Evolutionary conservation across 768 basidiomycete species (phyloP), one percentile per base, ranked within the genome.

Genomic region (Boletus tomentosulus): DNA sequence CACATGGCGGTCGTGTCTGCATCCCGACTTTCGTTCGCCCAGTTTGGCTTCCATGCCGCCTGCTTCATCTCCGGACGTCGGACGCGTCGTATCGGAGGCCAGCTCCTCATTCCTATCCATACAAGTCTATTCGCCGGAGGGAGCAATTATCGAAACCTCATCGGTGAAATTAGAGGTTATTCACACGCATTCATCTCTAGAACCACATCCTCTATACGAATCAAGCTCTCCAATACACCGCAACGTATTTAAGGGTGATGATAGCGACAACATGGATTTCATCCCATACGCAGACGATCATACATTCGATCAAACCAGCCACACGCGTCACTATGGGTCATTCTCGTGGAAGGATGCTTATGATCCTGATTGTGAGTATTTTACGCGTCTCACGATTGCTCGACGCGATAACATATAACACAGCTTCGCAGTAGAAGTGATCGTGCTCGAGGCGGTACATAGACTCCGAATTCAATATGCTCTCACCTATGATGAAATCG

Each of bases 211-310:
- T 0, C 58, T 65, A 6, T 87, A 88, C 61, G 84, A 86, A 58
- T 71, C 75, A 2, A 86, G 83, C 61, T 72, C 82, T 2, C 81
- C 85, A 2, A 57, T 74, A 3, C 58, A 63, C 11, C 73, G 75
- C 44, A 83, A 73, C 44, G 69, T 83, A 15, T 73, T 76, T 43
- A 70, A 73, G 16, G 84, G 82, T 4, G 85, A 87, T 55, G 86
- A 87, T 54, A 69, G 80, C 6, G 71, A 75, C 54, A 65, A 70
- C 22, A 77, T 87, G 74, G 73, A 74, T 3, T 89, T 86, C 63
- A 66, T 86, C 6, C 85, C 86, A 2, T 81, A 80, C 49, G 73
- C 79, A 0, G 85, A 89, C 59, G 86, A 88, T 42, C 74, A 76
- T 3, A 60, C 45, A 0, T 89, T 89, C 57, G 58, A 80, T 47